phyloP scores from a whole-genome alignment of 108 stramenopile genomes.

The Fistulifera pelliculosa region DNA sequence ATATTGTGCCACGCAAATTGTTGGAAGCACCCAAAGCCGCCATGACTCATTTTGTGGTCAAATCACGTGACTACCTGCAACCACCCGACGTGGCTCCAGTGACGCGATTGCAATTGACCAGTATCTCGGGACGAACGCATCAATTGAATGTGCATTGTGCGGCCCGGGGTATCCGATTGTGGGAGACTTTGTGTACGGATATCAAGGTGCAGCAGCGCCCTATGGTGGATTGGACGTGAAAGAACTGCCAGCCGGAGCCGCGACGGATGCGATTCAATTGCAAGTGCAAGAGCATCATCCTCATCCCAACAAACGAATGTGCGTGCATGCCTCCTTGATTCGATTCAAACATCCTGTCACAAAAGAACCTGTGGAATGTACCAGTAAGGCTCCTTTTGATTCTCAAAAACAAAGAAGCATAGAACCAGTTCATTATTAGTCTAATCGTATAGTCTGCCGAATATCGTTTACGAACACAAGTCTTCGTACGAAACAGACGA shows the following conservation, averaged over 20 bases:
- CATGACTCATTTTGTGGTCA: conserved; percentile 60
- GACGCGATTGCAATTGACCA: conserved; percentile 61
- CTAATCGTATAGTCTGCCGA: no score
- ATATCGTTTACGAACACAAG: no score
- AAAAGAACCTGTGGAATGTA: conserved; percentile 37
- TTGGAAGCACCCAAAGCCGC: conserved; percentile 62
- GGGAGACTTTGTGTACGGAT: conserved; percentile 71
- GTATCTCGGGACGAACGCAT: conserved; percentile 73
- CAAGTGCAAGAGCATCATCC: conserved; percentile 25
- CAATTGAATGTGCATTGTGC: conserved; percentile 83
- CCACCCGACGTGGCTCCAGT: conserved; percentile 46
- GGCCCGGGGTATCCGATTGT: conserved; percentile 83
- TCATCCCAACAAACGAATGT: conserved; percentile 25
- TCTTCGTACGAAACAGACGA: no score
- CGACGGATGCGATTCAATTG: conserved; percentile 45
- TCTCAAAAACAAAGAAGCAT: no score
- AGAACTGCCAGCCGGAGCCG: conserved; percentile 34
- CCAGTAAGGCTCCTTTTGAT: conserved; percentile 43
- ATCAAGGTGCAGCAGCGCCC: conserved; percentile 60
- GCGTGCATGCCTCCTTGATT: conserved; percentile 67
- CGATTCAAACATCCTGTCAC: conserved; percentile 65
- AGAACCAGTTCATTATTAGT: no score
- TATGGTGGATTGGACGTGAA: conserved; percentile 63
- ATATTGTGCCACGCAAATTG: conserved; percentile 53
- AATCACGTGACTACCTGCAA: conserved; percentile 39